Evolutionary conservation across 805 yeast genomes (phyloP), one percentile per base, ranked within the genome.

Genomic region (Yamadazyma ubonensis): DNA sequence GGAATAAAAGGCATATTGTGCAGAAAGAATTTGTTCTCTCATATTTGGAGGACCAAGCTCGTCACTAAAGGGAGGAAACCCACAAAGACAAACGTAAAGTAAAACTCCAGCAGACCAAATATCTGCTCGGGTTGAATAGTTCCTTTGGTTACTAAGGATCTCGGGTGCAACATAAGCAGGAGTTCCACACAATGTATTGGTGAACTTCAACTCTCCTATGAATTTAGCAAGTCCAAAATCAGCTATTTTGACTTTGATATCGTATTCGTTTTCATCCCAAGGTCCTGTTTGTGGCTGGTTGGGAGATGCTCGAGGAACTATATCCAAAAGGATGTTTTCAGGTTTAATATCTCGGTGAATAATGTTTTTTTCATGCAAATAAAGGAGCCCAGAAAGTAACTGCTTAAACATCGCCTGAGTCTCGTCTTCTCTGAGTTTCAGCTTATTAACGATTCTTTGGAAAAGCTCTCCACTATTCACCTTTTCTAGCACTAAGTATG

Each of bases 81-180:
- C 95, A 56, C 88, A 84, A 12, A 86, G 64, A 55, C 93, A 83
- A 2, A 85, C 89, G 46, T 86, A 86, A 11, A 85, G 58, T 33
- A 86, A 67, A 1, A 85, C 91, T 3, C 93, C 95, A 6, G 84
- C 75, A 54, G 87, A 83, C 95, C 95, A 86, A 57, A 86, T 61
- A 57, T 86, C 95, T 9, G 82, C 88, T 31, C 83, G 77, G 25
- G 83, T 81, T 23, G 85, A 73, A 51, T 86, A 86, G 48, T 72
- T 69, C 22, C 82, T 58, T 8, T 73, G 69, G 58, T 80, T 79
- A 11, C 58, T 67, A 20, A 78, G 52, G 5, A 86, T 83, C 53
- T 86, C 95, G 0, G 95, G 95, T 0, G 93, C 93, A 14, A 86
- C 93, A 54, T 86, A 86, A 0, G 91, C 88, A 0, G 95, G 95